These are phyloP conservation scores for Tolypocladium inflatum DNA, from an alignment of 2,329 filamentous ascomycete genomes.

Conservation along the genomic window DNA sequence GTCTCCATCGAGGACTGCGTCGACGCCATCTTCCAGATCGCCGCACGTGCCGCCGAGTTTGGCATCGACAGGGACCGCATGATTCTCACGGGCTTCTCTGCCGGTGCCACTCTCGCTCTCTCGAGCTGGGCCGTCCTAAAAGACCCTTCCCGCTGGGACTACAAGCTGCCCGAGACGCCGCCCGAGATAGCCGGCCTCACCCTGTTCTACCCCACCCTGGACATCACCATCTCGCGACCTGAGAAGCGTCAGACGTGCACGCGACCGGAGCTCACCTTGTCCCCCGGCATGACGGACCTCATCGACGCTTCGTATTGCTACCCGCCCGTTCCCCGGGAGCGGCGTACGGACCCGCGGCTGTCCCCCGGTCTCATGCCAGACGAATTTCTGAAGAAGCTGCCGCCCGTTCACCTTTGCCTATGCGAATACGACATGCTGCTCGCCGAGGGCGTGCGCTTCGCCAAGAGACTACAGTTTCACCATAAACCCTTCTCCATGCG, in stretches of 20 bases:
- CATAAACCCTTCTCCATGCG: constrained; percentile 27
- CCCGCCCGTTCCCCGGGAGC: constrained; percentile 33
- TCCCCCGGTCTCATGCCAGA: constrained; percentile 49
- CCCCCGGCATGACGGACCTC: constrained; percentile 47
- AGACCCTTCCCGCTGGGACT: constrained; percentile 29
- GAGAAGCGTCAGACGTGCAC: constrained; percentile 44
- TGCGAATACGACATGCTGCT: constrained; percentile 61
- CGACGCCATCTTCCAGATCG: constrained; percentile 53
- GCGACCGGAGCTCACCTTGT: constrained; percentile 48
- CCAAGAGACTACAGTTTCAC: constrained; percentile 38
- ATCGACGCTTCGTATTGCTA: constrained; percentile 55
- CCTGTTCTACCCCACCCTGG: constrained; percentile 53
- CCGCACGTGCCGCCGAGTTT: constrained; percentile 44
- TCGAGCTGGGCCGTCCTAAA: constrained; percentile 36
- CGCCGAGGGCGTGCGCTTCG: constrained; percentile 50
- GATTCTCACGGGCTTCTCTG: constrained; percentile 54
- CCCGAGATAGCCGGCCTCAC: constrained; percentile 42
- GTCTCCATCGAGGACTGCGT: constrained; percentile 56
- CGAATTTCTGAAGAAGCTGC: constrained; percentile 40
- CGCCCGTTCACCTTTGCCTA: constrained; percentile 46
- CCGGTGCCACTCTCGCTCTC: constrained; percentile 47
- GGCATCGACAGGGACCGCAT: constrained; percentile 46
- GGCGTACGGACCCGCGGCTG: constrained; percentile 43
- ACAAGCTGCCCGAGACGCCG: constrained; percentile 25
- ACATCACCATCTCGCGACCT: constrained; percentile 48